phyloP scores from a whole-genome alignment of 805 yeast species.

The Suhomyces faveliae region DNA sequence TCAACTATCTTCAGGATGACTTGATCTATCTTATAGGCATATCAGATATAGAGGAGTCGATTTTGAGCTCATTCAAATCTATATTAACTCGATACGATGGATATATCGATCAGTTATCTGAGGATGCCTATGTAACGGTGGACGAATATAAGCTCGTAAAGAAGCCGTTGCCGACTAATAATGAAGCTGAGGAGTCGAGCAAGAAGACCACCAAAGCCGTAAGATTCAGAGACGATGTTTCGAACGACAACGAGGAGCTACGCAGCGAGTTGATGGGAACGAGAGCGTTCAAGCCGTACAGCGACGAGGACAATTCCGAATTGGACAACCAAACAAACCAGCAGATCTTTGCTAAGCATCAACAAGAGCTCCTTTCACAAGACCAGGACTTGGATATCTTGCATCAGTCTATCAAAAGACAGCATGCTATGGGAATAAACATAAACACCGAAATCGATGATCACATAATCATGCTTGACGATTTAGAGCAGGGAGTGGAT shows the following conservation, averaged over 20 bases:
- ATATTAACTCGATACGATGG: slow-evolving; percentile 19
- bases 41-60: slow-evolving; percentile 1
- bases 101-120: slow-evolving; percentile 14
- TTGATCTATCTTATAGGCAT: slow-evolving; percentile 10
- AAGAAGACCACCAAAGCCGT: slow-evolving; percentile 27
- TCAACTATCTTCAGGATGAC: slow-evolving; percentile 32
- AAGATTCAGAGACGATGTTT: slow-evolving; percentile 32
- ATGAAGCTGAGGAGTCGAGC: slow-evolving; percentile 7
- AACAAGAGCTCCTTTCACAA: slow-evolving; percentile 39
- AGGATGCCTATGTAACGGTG: slow-evolving; percentile 30
- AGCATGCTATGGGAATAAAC: slow-evolving; percentile 39
- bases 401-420: slow-evolving; percentile 34
- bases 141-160: slow-evolving; percentile 28
- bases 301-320: slow-evolving; percentile 24
- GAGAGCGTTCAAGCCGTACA: slow-evolving; percentile 33
- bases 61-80: slow-evolving; percentile 9
- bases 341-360: slow-evolving; percentile 43
- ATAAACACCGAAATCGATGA: slow-evolving; percentile 42
- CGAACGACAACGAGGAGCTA: slow-evolving; percentile 17
- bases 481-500: slow-evolving; percentile 43
- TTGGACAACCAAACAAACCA: slow-evolving; percentile 32
- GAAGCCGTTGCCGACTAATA: slow-evolving; percentile 3
- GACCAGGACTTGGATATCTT: slow-evolving; percentile 35
- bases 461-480: slow-evolving; percentile 40
- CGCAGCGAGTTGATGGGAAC: slow-evolving; percentile 38